Percentiles rank a stretch among this genome's conserved stretches.
Conservation (phyloP, 148 eudicot species). For the Nyssa sinensis region DNA sequence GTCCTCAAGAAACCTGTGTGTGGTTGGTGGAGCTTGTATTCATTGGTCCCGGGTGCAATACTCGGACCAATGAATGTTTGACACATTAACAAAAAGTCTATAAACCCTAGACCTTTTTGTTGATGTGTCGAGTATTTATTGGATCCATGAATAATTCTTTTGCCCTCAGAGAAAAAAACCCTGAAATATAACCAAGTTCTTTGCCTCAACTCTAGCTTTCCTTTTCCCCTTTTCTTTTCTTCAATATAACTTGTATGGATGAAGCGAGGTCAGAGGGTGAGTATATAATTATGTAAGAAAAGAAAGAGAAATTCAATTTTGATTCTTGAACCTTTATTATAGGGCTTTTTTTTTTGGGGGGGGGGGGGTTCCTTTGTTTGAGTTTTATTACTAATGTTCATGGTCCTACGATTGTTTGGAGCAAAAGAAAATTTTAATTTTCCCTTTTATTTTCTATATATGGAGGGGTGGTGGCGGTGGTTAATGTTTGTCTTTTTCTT, state of each 20-base stretch:
- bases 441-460: background rate
- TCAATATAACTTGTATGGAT: slow-evolving; percentile 12
- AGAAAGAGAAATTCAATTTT: background rate
- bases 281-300: background rate
- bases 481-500: too few species aligned
- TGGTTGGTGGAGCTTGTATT: background rate
- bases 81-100: too few species aligned
- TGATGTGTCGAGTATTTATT: too few species aligned
- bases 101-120: too few species aligned
- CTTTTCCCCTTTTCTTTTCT: background rate
- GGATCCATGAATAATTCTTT: too few species aligned
- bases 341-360: too few species aligned
- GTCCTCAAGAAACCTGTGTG: background rate
- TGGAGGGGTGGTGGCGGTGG: background rate
- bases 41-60: too few species aligned
- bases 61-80: too few species aligned
- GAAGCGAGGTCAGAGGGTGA: slow-evolving; percentile 18
- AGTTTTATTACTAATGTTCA: background rate
- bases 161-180: too few species aligned
- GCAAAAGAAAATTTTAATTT: background rate
- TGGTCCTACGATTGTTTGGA: slow-evolving; percentile 5
- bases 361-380: slow-evolving; percentile 10
- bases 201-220: too few species aligned
- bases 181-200: background rate
- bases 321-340: slow-evolving; percentile 2